Base-by-base conservation (phyloP, 2,329 filamentous ascomycete species). In the Penicillium sp. region DNA sequence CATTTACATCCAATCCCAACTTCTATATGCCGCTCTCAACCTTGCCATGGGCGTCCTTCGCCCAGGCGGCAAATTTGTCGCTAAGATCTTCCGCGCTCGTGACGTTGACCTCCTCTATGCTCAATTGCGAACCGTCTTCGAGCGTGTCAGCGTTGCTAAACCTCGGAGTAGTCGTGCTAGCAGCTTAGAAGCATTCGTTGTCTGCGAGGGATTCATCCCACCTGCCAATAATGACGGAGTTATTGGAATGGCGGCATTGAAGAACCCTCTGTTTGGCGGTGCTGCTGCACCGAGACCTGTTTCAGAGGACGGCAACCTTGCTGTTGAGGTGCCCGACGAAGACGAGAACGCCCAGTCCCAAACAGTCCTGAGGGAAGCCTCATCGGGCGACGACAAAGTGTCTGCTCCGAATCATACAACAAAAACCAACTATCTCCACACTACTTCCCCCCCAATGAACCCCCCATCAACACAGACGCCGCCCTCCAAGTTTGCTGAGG, bases 101-200 rank as follows among this genome's bases (percentile, higher is more conserved):
- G 95, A 98, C 69, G 93, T 98, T n/a, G 95, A 98, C 71, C 81
- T 98, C 25, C 85, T 99, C 9, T 98, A 95, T 71, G 92, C 92
- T 2, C 95, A 99, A 74, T 84, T 99, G 53, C 95, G 93, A 73
- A 86, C 93, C 21, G 92, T 98, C 54, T 99, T 99, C 66, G 86
- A 89, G 63, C 81, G 85, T 53, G 95, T 99, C 43, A 85, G 91
- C 23, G 92, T 98, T 16, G 93, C 95, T 13, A 99, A 99, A 79
- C 95, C 95, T 2, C 82, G 95, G 53, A 96, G 92, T 62, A 96
- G 92, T 69, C 85, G 95, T n/a, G 95, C 93, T 1, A 98, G 93
- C 75, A 96, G 92, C 75, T 88, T 99, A 21, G 95, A 99, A 74
- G 93, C 95, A 0, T 99, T 99, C 67, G 91, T 99, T 47, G 93